Percentiles rank a stretch among this genome's conserved stretches.
These are phyloP conservation scores for Torulaspora globosa DNA, from an alignment of 1,139 yeast species.

Conservation along the genomic window DNA sequence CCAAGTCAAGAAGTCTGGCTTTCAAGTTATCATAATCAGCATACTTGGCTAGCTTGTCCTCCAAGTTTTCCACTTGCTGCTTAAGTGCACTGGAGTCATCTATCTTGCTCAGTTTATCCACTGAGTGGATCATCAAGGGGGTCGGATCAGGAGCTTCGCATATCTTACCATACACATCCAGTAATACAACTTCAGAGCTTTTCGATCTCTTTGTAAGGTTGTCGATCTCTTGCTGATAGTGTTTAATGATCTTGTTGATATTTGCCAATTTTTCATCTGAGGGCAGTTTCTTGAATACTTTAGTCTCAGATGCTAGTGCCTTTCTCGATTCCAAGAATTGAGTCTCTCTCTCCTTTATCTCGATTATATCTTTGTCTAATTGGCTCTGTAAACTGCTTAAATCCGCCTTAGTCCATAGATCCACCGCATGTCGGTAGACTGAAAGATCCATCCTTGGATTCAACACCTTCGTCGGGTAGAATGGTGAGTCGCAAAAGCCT, in stretches of 20 bases:
- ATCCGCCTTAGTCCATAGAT: conserved; percentile 73
- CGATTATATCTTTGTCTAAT: conserved; percentile 71
- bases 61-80: conserved; percentile 52
- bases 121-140: conserved; percentile 68
- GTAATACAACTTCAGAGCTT: conserved; percentile 64
- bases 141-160: conserved; percentile 94
- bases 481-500: background rate
- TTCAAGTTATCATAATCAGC: conserved; percentile 81
- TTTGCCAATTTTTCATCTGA: conserved; percentile 58
- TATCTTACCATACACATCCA: conserved; percentile 66
- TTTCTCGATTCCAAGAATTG: conserved; percentile 65
- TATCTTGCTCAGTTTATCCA: conserved; percentile 60
- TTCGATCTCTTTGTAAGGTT: conserved; percentile 73
- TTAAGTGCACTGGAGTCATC: conserved; percentile 52
- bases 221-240: conserved; percentile 87
- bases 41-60: conserved; percentile 56
- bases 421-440: conserved; percentile 60
- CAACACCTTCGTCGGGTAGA: background rate
- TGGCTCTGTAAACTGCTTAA: conserved; percentile 62
- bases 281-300: conserved; percentile 68
- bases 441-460: conserved; percentile 28
- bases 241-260: conserved; percentile 69
- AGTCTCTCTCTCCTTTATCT: conserved; percentile 67
- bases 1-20: conserved; percentile 53
- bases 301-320: conserved; percentile 73